Evolutionary conservation across 495 filamentous ascomycete genomes (phyloP).

Genomic region (Penicillium egyptiacum): DNA sequence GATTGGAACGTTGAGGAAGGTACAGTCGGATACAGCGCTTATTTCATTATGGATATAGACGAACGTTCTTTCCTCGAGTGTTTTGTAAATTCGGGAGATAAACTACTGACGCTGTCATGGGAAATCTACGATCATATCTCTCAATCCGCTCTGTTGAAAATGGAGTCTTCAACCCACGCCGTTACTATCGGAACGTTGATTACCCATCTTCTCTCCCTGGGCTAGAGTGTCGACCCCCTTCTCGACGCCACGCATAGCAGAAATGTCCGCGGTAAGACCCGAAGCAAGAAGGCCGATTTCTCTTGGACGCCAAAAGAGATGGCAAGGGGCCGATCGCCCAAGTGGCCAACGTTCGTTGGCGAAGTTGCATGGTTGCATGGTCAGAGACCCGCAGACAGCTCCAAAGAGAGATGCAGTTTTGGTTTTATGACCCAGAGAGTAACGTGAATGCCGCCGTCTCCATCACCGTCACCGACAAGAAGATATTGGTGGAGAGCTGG

Average conservation of each 20-base stretch:
- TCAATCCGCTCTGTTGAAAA: constrained; percentile 6
- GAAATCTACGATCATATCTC: constrained; percentile 14
- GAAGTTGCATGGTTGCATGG: constrained; percentile 14
- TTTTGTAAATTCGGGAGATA: constrained; percentile 15
- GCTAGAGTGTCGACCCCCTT: not conserved
- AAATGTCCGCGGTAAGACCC: constrained; percentile 1
- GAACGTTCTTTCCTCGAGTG: constrained; percentile 16
- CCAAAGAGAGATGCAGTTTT: too few relatives aligned
- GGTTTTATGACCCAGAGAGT: too few relatives aligned
- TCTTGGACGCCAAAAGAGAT: constrained; percentile 9
- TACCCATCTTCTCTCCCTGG: constrained; percentile 12
- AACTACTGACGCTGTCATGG: constrained; percentile 12
- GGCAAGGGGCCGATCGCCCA: constrained; percentile 5
- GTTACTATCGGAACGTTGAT: constrained; percentile 1
- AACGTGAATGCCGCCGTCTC: too few relatives aligned
- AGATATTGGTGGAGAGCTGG: too few relatives aligned
- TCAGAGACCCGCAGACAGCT: too few relatives aligned
- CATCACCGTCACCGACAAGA: too few relatives aligned
- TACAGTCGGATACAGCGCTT: constrained; percentile 6
- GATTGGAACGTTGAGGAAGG: not conserved
- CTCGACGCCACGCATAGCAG: not conserved
- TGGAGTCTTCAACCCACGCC: constrained; percentile 2
- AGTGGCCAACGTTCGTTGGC: constrained; percentile 19
- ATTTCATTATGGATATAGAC: constrained; percentile 13
- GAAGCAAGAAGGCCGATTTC: constrained; percentile 14